Evolutionary conservation across 495 filamentous ascomycete species (phyloP).

Genomic region (Cladorrhinum samala): DNA sequence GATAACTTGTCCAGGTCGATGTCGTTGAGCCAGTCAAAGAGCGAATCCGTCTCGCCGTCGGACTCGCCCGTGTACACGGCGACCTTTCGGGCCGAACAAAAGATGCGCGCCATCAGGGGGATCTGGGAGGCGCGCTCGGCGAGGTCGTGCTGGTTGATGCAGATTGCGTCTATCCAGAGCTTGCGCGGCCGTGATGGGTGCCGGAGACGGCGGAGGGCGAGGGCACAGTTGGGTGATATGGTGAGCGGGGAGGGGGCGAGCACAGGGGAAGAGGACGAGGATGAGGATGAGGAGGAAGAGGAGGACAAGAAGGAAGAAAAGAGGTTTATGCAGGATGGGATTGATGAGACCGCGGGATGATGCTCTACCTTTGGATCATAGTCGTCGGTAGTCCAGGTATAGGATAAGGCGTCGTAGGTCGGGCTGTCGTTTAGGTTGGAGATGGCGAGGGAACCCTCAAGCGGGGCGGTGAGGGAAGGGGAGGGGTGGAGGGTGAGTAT

Average conservation of each 20-base stretch:
- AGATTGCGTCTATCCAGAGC: constrained; percentile 1
- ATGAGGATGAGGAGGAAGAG: neutral
- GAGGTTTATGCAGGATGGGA: no score
- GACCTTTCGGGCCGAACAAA: neutral
- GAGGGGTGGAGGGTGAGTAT: constrained; percentile 5
- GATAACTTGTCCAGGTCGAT: constrained; percentile 4
- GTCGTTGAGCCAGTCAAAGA: constrained; percentile 16
- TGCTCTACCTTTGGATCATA: neutral
- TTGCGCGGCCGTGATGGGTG: neutral
- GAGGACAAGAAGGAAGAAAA: no score
- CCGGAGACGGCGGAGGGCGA: constrained; percentile 15
- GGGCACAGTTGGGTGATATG: constrained; percentile 15
- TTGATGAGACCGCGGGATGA: no score
- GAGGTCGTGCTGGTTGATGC: constrained; percentile 3
- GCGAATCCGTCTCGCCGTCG: constrained; percentile 2
- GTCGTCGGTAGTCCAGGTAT: constrained; percentile 18
- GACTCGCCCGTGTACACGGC: constrained; percentile 10
- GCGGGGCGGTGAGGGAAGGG: neutral
- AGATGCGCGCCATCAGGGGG: constrained; percentile 1
- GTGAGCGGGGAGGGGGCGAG: neutral
- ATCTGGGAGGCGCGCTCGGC: neutral
- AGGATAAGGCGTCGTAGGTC: constrained; percentile 18
- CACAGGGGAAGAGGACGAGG: neutral
- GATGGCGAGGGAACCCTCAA: neutral
- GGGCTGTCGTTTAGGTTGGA: neutral